Base-by-base conservation (phyloP, 208 protist genomes). In the Trypanosomatidae sp. region DNA sequence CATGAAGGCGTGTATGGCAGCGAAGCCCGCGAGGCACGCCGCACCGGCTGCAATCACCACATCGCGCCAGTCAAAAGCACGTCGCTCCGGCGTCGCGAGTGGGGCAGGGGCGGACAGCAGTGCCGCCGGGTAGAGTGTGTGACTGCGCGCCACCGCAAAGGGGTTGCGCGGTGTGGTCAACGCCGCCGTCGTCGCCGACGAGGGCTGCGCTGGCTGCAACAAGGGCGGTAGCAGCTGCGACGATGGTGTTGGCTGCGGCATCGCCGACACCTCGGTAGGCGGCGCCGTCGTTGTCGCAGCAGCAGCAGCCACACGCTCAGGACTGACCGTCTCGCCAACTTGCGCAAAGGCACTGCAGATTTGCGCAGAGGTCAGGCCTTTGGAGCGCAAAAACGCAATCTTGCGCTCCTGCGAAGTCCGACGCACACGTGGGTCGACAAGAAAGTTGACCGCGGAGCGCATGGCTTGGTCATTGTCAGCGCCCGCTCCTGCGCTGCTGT, bases 351-450 rank as follows among this genome's bases (percentile, higher is more conserved):
- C 77, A 43, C 71, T 56, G 28, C 43, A 38, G 18, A 93, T 80
- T 43, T 90, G 70, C n/a, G 61, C 63, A 8, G 59, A 33, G 2
- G 71, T 63, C 8, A 93, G 48, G 19, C 71, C 73, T 53, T 90
- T 89, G 3, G 59, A 61, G 33, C 69, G 81, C 11, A 93, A 61
- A 49, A 93, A 93, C 2, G 41, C 49, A 38, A 93, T 72, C 47
- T 85, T 77, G 19, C 59, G 62, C 15, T 75, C 56, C 8, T 67
- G 13, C 10, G 79, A 58, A n/a, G 74, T 67, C 5, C 26, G 25
- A 48, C 38, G 48, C 37, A 88, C 77, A 15, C 67, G 66, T 19
- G 71, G 53, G 48, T 93, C 71, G 7, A 62, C 52, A 38, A 93
- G 48, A 53, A 93, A 93, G 27, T 57, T 44, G 4, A 80, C 43